Evolutionary conservation across 495 filamentous ascomycete genomes (phyloP).

Genomic region (Achaetomiella virescens): DNA sequence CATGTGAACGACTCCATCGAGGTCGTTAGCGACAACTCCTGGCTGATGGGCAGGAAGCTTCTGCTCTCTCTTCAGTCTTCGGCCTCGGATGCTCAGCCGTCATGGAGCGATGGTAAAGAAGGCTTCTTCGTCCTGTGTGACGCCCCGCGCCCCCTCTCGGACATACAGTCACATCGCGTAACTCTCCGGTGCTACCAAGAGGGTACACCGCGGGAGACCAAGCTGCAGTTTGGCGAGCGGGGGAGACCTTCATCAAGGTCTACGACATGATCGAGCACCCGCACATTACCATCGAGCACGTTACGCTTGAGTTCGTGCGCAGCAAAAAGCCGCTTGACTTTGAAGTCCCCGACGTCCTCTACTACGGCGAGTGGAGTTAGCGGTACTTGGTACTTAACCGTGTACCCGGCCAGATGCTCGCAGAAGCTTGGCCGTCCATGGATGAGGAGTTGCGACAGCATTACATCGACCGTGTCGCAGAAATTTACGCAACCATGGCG

Average conservation of each 20-base stretch:
- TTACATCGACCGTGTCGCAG: conserved; percentile 4
- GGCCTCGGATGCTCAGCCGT: background rate
- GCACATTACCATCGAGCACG: conserved; percentile 4
- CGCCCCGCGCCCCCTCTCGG: background rate
- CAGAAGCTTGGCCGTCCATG: conserved; percentile 10
- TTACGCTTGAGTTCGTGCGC: conserved; percentile 11
- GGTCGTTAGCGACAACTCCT: conserved; percentile 4
- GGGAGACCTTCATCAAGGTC: conserved; percentile 15
- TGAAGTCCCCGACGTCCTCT: conserved; percentile 3
- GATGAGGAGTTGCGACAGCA: conserved; percentile 2
- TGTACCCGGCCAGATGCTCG: conserved; percentile 2
- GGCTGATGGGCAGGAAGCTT: conserved; percentile 11
- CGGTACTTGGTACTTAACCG: conserved; percentile 12
- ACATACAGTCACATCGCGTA: background rate
- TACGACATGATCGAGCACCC: background rate
- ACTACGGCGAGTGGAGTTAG: conserved; percentile 6
- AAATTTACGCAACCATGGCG: conserved; percentile 1
- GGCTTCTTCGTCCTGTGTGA: conserved; percentile 12
- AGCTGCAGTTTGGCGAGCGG: conserved; percentile 14
- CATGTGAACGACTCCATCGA: conserved; percentile 8
- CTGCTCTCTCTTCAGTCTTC: conserved; percentile 4
- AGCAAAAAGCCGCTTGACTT: conserved; percentile 4
- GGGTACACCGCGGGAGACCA: conserved; percentile 8
- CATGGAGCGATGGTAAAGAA: conserved; percentile 13
- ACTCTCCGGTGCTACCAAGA: background rate